These are phyloP conservation scores for Fusarium circinatum DNA, from an alignment of 2,329 filamentous ascomycete species.

Conservation along the genomic window DNA sequence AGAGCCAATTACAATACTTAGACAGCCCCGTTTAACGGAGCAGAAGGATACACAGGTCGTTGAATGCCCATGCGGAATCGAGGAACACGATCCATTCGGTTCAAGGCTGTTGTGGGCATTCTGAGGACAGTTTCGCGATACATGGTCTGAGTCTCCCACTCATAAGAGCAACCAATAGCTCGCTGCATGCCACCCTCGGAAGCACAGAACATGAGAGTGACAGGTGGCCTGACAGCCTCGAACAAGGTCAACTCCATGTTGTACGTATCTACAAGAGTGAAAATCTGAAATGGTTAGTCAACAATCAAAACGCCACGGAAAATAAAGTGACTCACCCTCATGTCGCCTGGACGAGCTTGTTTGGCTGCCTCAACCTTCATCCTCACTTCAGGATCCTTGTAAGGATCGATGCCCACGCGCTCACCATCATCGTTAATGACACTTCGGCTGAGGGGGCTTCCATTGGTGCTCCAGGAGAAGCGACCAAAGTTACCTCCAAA, in stretches of 20 bases:
- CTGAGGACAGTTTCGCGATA: constrained; percentile 43
- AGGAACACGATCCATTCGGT: constrained; percentile 41
- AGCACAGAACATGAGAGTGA: constrained; percentile 44
- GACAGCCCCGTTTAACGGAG: constrained; percentile 20
- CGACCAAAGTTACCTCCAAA: constrained; percentile 46
- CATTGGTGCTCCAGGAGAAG: constrained; percentile 45
- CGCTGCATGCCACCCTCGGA: constrained; percentile 44
- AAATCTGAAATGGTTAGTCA: constrained; percentile 40
- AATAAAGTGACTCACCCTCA: constrained; percentile 36
- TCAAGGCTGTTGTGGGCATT: constrained; percentile 37
- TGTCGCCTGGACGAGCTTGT: constrained; percentile 42
- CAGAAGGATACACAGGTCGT: constrained; percentile 31
- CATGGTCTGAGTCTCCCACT: constrained; percentile 44
- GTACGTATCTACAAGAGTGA: constrained; percentile 51
- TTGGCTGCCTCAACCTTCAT: constrained; percentile 44
- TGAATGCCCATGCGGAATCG: constrained; percentile 43
- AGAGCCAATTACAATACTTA: background rate
- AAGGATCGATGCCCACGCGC: constrained; percentile 43
- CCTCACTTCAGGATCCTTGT: constrained; percentile 36
- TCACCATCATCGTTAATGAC: constrained; percentile 43
- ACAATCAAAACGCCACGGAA: too few relatives aligned
- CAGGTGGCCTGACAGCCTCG: constrained; percentile 43
- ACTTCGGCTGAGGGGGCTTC: constrained; percentile 43
- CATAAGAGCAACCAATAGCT: constrained; percentile 42
- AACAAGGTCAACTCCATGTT: constrained; percentile 51